phyloP scores from a whole-genome alignment of 805 yeast genomes.

The Candida ficus region DNA sequence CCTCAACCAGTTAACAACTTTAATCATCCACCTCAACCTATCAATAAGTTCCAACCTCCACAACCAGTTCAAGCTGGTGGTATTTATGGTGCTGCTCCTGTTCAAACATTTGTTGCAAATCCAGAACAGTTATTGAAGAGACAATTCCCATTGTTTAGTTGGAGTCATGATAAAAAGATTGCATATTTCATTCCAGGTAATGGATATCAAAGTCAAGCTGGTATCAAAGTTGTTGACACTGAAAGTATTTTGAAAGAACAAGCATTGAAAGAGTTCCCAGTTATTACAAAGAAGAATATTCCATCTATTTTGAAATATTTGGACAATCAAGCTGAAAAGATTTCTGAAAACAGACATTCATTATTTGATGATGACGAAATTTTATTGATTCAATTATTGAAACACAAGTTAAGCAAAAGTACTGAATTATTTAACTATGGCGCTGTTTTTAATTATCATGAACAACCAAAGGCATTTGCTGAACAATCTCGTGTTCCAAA shows the following conservation, averaged over 20 bases:
- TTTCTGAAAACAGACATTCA: conserved; percentile 17
- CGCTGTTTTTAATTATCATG: conserved; percentile 17
- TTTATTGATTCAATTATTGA: conserved; percentile 44
- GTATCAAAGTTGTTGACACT: conserved; percentile 33
- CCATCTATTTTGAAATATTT: conserved; percentile 24
- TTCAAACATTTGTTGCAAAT: conserved; percentile 31
- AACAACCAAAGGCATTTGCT: conserved; percentile 2
- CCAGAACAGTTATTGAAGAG: conserved; percentile 51
- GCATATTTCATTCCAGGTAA: conserved; percentile 36
- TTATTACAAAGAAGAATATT: conserved; percentile 25
- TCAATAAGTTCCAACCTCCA: no score
- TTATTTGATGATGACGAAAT: conserved; percentile 64
- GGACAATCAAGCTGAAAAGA: conserved; percentile 16
- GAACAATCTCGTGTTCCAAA: conserved; percentile 11
- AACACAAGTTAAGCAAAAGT: conserved; percentile 17
- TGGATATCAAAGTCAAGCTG: conserved; percentile 26
- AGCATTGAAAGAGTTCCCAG: conserved; percentile 30
- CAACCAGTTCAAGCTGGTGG: neutral
- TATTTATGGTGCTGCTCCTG: neutral
- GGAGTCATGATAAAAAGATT: conserved; percentile 46
- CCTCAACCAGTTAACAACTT: no score
- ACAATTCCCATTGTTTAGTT: conserved; percentile 74
- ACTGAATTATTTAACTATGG: conserved; percentile 18
- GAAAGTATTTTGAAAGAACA: conserved; percentile 31
- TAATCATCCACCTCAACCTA: no score